Conservation (phyloP, 768 basidiomycete genomes). For the Boletus reticulatus region DNA sequence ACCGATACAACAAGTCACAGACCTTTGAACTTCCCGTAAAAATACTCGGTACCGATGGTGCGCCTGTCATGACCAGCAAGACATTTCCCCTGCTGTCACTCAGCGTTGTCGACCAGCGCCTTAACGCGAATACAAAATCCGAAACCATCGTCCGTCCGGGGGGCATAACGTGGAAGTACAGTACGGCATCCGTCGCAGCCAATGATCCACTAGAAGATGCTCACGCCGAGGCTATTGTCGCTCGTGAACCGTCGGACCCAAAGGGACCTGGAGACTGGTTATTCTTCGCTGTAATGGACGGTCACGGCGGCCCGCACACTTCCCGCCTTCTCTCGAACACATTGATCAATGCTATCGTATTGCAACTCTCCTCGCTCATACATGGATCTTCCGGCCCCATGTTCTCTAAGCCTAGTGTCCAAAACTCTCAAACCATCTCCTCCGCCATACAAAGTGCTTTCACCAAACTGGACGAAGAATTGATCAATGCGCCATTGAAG, state of each 20-base stretch:
- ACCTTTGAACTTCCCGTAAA: constrained; percentile 62
- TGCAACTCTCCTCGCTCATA: constrained; percentile 64
- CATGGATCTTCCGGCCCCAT: constrained; percentile 33
- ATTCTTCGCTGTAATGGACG: constrained; percentile 90
- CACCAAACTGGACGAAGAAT: constrained; percentile 77
- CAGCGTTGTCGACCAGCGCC: constrained; percentile 51
- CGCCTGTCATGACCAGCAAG: constrained; percentile 49
- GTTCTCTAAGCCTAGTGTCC: constrained; percentile 35
- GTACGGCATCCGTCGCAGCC: constrained; percentile 75
- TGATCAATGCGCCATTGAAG: constrained; percentile 74
- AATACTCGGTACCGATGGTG: constrained; percentile 56
- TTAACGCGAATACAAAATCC: constrained; percentile 51
- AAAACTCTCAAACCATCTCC: constrained; percentile 54
- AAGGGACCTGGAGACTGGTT: constrained; percentile 67
- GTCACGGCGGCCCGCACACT: constrained; percentile 83
- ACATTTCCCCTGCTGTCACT: constrained; percentile 57
- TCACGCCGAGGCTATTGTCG: constrained; percentile 64
- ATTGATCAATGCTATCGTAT: constrained; percentile 79
- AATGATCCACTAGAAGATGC: constrained; percentile 95
- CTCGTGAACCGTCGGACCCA: constrained; percentile 58
- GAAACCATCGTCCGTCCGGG: constrained; percentile 47
- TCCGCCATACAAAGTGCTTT: constrained; percentile 77
- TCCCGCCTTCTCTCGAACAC: constrained; percentile 79
- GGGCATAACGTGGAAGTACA: constrained; percentile 68
- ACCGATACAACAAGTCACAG: constrained; percentile 43